A percentile compares a stretch with the other conserved stretches of the same genome.
phyloP scores from a whole-genome alignment of 2,329 filamentous ascomycete genomes.

The Byssothecium circinans region DNA sequence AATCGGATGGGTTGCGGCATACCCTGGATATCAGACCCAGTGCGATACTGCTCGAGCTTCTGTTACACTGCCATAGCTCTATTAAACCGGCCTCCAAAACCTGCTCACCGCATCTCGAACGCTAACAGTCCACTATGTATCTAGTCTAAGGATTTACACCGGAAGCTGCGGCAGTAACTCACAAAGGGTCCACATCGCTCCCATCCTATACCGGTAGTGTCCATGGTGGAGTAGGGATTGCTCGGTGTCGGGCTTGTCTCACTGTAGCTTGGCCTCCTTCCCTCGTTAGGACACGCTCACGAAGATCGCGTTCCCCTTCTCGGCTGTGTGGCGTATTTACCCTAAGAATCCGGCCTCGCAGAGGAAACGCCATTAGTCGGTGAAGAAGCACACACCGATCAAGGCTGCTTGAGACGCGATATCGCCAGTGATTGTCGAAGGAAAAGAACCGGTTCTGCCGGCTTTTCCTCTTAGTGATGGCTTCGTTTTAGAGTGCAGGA shows the following conservation, averaged over 20 bases:
- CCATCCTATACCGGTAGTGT: not conserved
- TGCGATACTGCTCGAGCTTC: not conserved
- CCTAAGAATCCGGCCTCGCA: slow-evolving; percentile 9
- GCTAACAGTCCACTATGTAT: not conserved
- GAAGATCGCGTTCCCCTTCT: slow-evolving; percentile 19
- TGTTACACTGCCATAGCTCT: not conserved
- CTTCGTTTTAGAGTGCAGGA: not conserved
- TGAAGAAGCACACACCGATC: not conserved
- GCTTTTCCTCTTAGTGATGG: not conserved
- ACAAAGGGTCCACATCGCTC: slow-evolving; percentile 1
- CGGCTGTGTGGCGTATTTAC: slow-evolving; percentile 21
- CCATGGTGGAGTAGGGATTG: not conserved
- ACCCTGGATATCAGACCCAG: slow-evolving; percentile 9
- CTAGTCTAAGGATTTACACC: no score
- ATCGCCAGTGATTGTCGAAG: not conserved
- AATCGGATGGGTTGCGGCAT: slow-evolving; percentile 15
- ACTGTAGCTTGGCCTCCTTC: slow-evolving; percentile 16
- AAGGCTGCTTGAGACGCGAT: not conserved
- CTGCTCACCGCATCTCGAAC: not conserved
- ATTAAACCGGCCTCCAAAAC: not conserved
- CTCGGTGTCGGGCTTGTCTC: slow-evolving; percentile 19
- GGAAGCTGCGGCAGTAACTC: not conserved
- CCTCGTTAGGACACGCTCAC: slow-evolving; percentile 10
- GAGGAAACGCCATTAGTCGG: not conserved
- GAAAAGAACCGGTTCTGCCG: not conserved